Evolutionary conservation across 208 protist species (phyloP).

Genomic region (Leishmania tarentolae): DNA sequence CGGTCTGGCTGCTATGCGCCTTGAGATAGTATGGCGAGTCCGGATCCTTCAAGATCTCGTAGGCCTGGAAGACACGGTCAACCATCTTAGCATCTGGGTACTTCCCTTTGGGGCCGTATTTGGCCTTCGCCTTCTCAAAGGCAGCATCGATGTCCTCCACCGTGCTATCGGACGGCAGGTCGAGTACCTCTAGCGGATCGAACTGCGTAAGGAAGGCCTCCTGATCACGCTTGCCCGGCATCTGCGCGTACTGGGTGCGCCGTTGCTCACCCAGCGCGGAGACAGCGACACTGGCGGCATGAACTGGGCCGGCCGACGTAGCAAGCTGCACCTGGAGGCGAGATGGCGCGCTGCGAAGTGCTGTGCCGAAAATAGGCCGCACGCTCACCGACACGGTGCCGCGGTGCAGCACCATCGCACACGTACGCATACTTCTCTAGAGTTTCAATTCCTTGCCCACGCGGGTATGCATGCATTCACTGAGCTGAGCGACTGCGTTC

Average conservation of each 20-base stretch:
- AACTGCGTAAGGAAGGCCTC: constrained; percentile 87
- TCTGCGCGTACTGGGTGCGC: constrained; percentile 80
- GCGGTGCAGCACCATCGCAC: not conserved
- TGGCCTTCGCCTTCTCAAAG: constrained; percentile 56
- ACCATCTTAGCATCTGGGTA: constrained; percentile 76
- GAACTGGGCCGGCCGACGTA: not conserved
- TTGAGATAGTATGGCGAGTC: constrained; percentile 82
- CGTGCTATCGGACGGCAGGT: constrained; percentile 60
- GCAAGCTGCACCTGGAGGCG: constrained; percentile 14
- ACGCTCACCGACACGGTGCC: not conserved
- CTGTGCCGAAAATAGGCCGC: constrained; percentile 4
- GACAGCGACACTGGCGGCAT: not conserved
- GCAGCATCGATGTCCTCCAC: constrained; percentile 80
- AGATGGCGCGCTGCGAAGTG: constrained; percentile 11
- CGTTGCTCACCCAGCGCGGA: constrained; percentile 33
- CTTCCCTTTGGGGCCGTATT: constrained; percentile 69
- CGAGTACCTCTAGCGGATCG: constrained; percentile 79
- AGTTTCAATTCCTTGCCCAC: not conserved
- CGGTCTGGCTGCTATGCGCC: constrained; percentile 69
- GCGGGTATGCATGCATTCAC: not conserved
- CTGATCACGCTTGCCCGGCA: constrained; percentile 78
- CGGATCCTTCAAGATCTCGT: constrained; percentile 85
- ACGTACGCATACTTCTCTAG: constrained; percentile 11
- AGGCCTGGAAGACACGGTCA: constrained; percentile 72
- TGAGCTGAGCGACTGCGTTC: not conserved